Percentiles rank a stretch among this genome's conserved stretches.
These are phyloP conservation scores for Leishmania mexicana DNA, from an alignment of 208 protist genomes.

Conservation along the genomic window DNA sequence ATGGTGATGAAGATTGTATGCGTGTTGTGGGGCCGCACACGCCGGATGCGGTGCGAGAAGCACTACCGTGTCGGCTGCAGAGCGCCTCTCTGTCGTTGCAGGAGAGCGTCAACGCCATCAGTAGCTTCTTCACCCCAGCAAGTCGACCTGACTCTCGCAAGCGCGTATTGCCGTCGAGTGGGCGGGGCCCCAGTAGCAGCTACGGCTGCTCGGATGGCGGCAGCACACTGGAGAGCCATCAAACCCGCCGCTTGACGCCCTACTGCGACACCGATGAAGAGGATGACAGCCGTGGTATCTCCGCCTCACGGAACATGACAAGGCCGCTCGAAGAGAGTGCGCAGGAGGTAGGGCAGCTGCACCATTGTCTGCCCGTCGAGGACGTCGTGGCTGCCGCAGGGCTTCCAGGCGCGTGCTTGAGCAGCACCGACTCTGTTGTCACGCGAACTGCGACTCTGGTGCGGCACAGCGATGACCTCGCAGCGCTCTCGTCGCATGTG, in stretches of 20 bases:
- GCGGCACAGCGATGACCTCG: not conserved
- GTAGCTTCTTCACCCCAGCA: not conserved
- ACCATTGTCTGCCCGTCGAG: not conserved
- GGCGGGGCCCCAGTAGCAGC: slow-evolving; percentile 26
- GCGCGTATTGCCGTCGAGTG: slow-evolving; percentile 7
- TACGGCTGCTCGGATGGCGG: slow-evolving; percentile 34
- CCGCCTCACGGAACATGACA: not conserved
- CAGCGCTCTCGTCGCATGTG: not conserved
- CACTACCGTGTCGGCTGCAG: not conserved
- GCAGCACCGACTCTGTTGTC: not conserved
- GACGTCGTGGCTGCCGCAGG: not conserved
- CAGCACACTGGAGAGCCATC: slow-evolving; percentile 14
- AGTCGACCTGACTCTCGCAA: not conserved
- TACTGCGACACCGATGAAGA: slow-evolving; percentile 13
- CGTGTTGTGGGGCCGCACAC: not conserved
- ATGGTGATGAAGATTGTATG: not conserved
- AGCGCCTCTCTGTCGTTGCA: not conserved
- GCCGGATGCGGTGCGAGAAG: not conserved
- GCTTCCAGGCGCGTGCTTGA: not conserved
- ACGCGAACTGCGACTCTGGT: not conserved
- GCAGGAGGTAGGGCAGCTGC: not conserved
- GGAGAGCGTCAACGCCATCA: not conserved
- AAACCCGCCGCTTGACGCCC: slow-evolving; percentile 14
- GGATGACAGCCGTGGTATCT: not conserved
- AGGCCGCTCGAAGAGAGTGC: not conserved